A percentile compares a stretch with the other conserved stretches of the same genome.
phyloP scores from a whole-genome alignment of 352 stramenopile species.

The Phytophthora podocarpi region DNA sequence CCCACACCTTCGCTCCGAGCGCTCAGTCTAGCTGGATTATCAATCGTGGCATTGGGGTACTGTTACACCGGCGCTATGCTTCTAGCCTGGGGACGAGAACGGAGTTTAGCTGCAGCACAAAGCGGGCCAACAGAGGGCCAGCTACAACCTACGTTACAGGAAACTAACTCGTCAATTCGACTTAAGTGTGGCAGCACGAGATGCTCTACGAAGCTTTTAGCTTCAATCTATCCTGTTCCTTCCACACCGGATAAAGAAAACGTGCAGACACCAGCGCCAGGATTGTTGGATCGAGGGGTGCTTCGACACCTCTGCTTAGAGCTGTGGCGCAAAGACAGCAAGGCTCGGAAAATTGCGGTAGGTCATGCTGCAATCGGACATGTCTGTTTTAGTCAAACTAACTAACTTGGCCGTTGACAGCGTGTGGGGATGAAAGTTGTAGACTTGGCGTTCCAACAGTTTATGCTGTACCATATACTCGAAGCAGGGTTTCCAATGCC shows the following conservation, averaged over 20 bases:
- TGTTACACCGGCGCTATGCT: slow-evolving; percentile 15
- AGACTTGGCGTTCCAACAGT: slow-evolving; percentile 24
- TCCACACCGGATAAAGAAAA: too few relatives aligned
- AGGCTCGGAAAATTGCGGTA: slow-evolving; percentile 22
- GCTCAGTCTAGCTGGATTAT: slow-evolving; percentile 26
- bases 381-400: too few relatives aligned
- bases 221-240: slow-evolving; percentile 3
- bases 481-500: slow-evolving; percentile 27
- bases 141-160: too few relatives aligned
- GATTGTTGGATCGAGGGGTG: too few relatives aligned
- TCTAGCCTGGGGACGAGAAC: background rate
- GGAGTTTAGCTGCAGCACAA: background rate
- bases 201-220: slow-evolving; percentile 11
- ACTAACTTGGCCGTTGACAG: slow-evolving; percentile 12
- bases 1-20: slow-evolving; percentile 16
- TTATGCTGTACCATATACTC: slow-evolving; percentile 24
- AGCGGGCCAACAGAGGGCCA: slow-evolving; percentile 6
- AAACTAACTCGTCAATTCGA: too few relatives aligned
- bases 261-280: too few relatives aligned
- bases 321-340: slow-evolving; percentile 1
- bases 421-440: slow-evolving; percentile 22
- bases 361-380: too few relatives aligned
- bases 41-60: slow-evolving; percentile 31
- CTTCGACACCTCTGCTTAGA: background rate
- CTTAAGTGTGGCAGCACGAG: background rate